phyloP scores from a whole-genome alignment of 192 early-diverging fungal genomes.

The Chytriomyces confervae region DNA sequence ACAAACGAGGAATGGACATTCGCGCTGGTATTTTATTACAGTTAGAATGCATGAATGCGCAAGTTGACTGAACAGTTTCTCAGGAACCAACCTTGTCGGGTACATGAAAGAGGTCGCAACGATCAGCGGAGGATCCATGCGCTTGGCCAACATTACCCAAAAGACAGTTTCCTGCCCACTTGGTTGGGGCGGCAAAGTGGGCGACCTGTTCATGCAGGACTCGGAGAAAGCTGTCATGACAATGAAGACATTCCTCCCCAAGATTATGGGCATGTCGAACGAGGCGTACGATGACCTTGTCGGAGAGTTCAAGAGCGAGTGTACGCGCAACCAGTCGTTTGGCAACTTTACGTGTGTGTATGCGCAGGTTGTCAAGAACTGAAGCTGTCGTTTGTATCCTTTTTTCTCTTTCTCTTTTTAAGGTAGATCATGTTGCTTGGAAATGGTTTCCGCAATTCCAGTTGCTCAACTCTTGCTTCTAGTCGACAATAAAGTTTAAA shows the following conservation, averaged over 20 bases:
- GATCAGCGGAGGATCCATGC: not conserved
- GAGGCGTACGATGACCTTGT: slow-evolving; percentile 4
- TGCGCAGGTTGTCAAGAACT: slow-evolving; percentile 10
- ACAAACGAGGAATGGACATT: too few species aligned
- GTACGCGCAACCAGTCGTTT: not conserved
- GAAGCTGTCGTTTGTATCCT: not conserved
- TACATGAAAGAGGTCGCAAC: too few species aligned
- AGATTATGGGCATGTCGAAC: not conserved
- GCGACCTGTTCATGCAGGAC: not conserved
- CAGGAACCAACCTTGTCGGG: too few species aligned
- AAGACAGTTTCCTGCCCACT: not conserved
- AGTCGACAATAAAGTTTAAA: too few species aligned
- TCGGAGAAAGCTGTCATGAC: not conserved
- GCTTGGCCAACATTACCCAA: not conserved
- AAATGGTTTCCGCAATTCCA: too few species aligned
- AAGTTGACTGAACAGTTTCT: too few species aligned
- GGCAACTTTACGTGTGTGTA: not conserved
- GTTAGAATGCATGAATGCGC: too few species aligned
- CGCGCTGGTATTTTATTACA: too few species aligned
- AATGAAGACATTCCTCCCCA: not conserved
- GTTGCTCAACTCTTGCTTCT: too few species aligned
- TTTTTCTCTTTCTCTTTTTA: not conserved
- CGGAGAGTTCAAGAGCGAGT: not conserved
- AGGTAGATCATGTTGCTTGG: not conserved
- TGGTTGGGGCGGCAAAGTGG: not conserved